Evolutionary conservation across 2,329 filamentous ascomycete genomes (phyloP), one percentile per base, ranked within the genome.

Genomic region (Microsporum audouinii): DNA sequence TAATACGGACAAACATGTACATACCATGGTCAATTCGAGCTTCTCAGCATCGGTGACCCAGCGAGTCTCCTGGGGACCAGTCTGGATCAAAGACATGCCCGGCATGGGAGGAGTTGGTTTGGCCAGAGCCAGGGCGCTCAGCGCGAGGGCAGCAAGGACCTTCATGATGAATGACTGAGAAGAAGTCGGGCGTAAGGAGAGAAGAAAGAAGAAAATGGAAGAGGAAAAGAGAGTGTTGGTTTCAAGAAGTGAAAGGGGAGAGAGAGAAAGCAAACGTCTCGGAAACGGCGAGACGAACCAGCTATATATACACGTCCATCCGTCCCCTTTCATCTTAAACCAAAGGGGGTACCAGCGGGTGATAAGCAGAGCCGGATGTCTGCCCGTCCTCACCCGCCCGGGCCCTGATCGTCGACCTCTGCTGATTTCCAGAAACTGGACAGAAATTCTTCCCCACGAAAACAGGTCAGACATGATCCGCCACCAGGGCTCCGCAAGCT

Each of bases 1-100:
- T 10, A 33, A 45, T n/a, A 2, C 1, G 10, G 45, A 61, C 14
- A 17, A n/a, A 43, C 14, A 31, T 12, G 17, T 2, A 23, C 47
- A 38, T 82, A 95, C 91, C 68, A 90, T 82, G 70, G 88, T 86
- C 65, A 97, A 78, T 74, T 87, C 86, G 90, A 91, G 96, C 76
- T 97, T 99, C 78, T 96, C 85, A 41, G 96, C 89, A 69, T 97
- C 92, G 0, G 89, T 95, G 36, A 96, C 87, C 88, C 89, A 94
- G 79, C 82, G 79, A 29, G 86, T 91, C 71, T 92, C 81, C 62
- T 89, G 89, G 3, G 90, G 90, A 17, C 84, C 82, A 33, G 94
- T 80, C 78, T 97, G 91, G 65, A 99, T 85, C 56, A 95, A 80
- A 73, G 82, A 94, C 49, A 53, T 53, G 49, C 31, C 49, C 27